Conservation (phyloP, 345 rosid species). For the Isatis tinctoria region DNA sequence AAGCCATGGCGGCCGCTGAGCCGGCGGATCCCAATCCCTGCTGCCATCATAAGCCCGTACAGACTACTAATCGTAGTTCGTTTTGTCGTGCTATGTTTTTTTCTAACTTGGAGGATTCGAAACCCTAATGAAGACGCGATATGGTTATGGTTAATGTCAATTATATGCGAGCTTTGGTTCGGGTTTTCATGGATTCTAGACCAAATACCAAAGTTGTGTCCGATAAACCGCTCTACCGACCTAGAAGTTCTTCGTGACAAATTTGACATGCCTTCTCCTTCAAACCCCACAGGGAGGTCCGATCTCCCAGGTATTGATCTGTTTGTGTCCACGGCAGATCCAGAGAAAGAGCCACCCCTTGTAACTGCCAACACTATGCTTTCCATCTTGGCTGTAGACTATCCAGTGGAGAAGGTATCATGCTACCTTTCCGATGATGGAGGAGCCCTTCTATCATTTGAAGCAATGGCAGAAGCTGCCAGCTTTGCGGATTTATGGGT, state of each 20-base stretch:
- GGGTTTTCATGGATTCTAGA: conserved; percentile 95
- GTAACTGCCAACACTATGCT: conserved; percentile 84
- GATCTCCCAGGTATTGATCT: conserved; percentile 91
- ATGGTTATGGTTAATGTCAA: conserved; percentile 90
- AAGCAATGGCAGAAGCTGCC: conserved; percentile 98
- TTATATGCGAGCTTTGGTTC: conserved; percentile 85
- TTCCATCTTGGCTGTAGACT: conserved; percentile 80
- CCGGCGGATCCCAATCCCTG: conserved; percentile 51
- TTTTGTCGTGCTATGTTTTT: conserved; percentile 60
- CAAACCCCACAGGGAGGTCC: conserved; percentile 84
- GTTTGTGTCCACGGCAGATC: conserved; percentile 93
- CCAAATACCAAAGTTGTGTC: conserved; percentile 80
- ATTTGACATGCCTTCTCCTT: conserved; percentile 83
- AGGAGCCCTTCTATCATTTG: conserved; percentile 90
- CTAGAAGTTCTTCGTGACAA: conserved; percentile 78
- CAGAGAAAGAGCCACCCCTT: conserved; percentile 92
- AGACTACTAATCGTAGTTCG: conserved; percentile 61
- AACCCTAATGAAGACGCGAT: conserved; percentile 79
- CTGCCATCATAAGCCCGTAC: conserved; percentile 73
- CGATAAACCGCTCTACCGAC: conserved; percentile 79
- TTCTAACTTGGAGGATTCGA: conserved; percentile 71
- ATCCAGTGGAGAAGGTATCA: conserved; percentile 80
- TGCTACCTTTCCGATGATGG: conserved; percentile 94
- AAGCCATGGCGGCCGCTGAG: conserved; percentile 95
- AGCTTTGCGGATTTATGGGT: conserved; percentile 95